Conservation (phyloP, 768 basidiomycete genomes). For the Kwoniella sp. region DNA sequence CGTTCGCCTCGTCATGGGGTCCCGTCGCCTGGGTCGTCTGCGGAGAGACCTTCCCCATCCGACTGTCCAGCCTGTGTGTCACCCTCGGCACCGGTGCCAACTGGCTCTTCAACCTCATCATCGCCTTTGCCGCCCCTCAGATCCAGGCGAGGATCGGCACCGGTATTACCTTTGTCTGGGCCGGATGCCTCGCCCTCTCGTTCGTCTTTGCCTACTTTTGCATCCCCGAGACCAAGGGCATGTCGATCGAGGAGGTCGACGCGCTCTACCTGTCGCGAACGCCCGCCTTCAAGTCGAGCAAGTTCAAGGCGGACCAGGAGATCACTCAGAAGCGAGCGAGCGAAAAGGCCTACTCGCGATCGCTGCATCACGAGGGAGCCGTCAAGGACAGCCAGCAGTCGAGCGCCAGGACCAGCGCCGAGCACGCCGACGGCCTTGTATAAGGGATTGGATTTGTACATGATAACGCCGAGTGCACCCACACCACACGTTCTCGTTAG, state of each 20-base stretch:
- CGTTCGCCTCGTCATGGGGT: slow-evolving; percentile 47
- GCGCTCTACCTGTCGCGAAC: slow-evolving; percentile 40
- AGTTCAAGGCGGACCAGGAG: slow-evolving; percentile 29
- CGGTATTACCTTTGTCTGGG: slow-evolving; percentile 49
- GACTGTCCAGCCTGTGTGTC: slow-evolving; percentile 47
- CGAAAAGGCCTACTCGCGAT: slow-evolving; percentile 38
- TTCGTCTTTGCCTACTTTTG: slow-evolving; percentile 48
- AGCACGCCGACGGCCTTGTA: no score
- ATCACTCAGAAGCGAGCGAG: slow-evolving; percentile 10
- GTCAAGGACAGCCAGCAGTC: slow-evolving; percentile 20
- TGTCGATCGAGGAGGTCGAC: slow-evolving; percentile 49
- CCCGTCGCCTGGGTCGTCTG: slow-evolving; percentile 50
- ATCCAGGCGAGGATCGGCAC: slow-evolving; percentile 47
- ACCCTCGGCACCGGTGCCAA: slow-evolving; percentile 50
- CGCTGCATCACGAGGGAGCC: slow-evolving; percentile 25
- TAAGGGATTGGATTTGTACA: no score
- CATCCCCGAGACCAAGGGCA: slow-evolving; percentile 49
- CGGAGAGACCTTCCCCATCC: slow-evolving; percentile 50
- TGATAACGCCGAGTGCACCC: no score
- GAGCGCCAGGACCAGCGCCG: slow-evolving; percentile 25
- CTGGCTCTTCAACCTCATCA: slow-evolving; percentile 46
- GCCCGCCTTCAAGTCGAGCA: slow-evolving; percentile 41
- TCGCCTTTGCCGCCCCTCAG: slow-evolving; percentile 50
- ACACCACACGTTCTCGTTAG: no score
- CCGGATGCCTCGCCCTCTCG: slow-evolving; percentile 40